phyloP scores from a whole-genome alignment of 257 asterid species.

The Przewalskia tangutica region DNA sequence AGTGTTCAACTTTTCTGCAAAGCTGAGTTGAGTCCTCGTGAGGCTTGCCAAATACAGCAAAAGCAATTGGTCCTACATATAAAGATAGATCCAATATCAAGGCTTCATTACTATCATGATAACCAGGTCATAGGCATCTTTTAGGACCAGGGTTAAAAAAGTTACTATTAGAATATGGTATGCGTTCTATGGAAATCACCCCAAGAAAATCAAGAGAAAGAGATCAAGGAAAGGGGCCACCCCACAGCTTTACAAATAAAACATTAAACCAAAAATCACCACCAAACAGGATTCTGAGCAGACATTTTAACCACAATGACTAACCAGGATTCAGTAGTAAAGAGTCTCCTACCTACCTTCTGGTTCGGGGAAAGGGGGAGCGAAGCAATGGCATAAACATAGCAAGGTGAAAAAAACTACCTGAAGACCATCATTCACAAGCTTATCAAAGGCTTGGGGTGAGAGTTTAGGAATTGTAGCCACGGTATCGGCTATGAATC shows the following conservation, averaged over 20 bases:
- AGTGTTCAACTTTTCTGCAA: constrained; percentile 83
- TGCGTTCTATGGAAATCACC: background rate
- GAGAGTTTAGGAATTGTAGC: constrained; percentile 66
- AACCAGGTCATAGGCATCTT: background rate
- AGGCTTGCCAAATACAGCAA: constrained; percentile 83
- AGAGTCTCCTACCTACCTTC: background rate
- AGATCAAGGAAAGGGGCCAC: background rate
- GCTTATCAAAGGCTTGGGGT: constrained; percentile 35
- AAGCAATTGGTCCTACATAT: constrained; percentile 68
- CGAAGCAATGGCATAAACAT: background rate
- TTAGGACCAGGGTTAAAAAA: background rate
- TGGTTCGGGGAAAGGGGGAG: background rate
- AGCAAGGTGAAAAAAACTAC: constrained; percentile 8
- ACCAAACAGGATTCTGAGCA: background rate
- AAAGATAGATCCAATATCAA: background rate
- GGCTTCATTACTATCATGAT: background rate
- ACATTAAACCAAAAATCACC: background rate
- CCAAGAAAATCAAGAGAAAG: background rate
- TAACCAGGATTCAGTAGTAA: background rate
- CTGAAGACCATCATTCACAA: constrained; percentile 59
- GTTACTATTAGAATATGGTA: background rate
- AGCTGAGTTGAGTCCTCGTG: constrained; percentile 84
- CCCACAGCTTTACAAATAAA: background rate
- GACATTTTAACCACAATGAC: background rate
- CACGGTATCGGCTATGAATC: constrained; percentile 55